Evolutionary conservation across 2,329 filamentous ascomycete genomes (phyloP), one percentile per base, ranked within the genome.

Genomic region (Aspergillus candidus): DNA sequence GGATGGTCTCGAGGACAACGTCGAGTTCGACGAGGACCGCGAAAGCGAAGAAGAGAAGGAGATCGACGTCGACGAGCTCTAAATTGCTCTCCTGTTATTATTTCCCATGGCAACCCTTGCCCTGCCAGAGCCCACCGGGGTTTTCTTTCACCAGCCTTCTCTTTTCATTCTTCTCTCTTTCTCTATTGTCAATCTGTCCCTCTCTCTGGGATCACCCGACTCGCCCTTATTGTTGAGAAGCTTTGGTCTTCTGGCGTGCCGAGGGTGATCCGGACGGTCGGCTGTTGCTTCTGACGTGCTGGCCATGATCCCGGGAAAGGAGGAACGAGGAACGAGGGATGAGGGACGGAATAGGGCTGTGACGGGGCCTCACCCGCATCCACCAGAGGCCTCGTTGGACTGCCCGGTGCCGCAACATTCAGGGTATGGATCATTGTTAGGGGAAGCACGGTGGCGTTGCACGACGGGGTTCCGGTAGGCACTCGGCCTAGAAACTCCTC

Each of bases 11-110:
- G 91, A 93, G 71, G 88, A 95, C 74, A 93, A 93, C 73, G 95
- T 98, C 77, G 93, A 97, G 75, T 97, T 97, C 76, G 93, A 94
- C 74, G 90, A 97, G 70, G 91, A 95, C 71, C 77, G 84, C 55
- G 84, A 86, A 53, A 75, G 69, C 47, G 75, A 73, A 61, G 78
- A 77, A 52, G 81, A 78, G 66, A 89, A 88, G 75, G 88, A 94
- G 59, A 83, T 96, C 62, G 88, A 94, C 68, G 88, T 95, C 67
- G 91, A 97, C 74, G 89, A 96, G 71, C 95, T 97, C 70, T 96
- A 82, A 79, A 65, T 27, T 17, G 46, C 45, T 54, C 57, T 51
- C 44, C 48, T 50, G 47, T 39, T 42, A 38, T 38, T 34, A 44
- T 38, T 49, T 38, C 45, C 55, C 56, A 53, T 56, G 58, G 54